Evolutionary conservation across 2,329 filamentous ascomycete species (phyloP), one percentile per base, ranked within the genome.

Genomic region (Monascus ruber): DNA sequence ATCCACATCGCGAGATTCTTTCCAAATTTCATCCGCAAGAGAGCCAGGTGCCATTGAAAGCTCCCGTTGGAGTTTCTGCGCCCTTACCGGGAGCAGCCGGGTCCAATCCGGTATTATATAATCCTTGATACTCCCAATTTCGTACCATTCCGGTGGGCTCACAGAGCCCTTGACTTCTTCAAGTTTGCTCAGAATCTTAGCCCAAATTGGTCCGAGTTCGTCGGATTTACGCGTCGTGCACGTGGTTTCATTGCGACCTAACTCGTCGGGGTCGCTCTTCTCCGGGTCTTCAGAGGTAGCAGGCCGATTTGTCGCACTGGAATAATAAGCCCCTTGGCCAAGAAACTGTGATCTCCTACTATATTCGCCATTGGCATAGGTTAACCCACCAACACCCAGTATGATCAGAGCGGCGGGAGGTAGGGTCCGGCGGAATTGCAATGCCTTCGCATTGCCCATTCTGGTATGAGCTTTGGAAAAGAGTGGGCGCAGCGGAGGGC

Each of bases 21-120:
- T 71, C 91, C 91, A 96, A 42, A 98, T 91, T 49, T 95, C 85
- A 54, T 93, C 83, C 8, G 89, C 86, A 33, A 98, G 68, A 0
- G 87, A 94, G 1, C 87, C 89, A 0, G 86, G 84, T 0, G 82
- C 77, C 77, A 91, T 82, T 28, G 85, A 91, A 10, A 95, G 70
- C 63, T 96, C 89, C 24, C 77, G 76, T 57, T 94, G 87, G 28
- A 96, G 73, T 60, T 94, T 95, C 43, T 76, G 73, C 40, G 93
- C 68, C 39, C 85, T 86, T 3, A 71, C 79, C 0, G 88, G 88
- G 11, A 95, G 67, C 33, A 77, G 58, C 47, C 78, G 81, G 28
- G 83, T 79, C 89, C 89, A 96, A 33, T 83, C 78, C 0, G 89
- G 89, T 3, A 93, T 63, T 28, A 96, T 79, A 46, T 76, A 73